Conservation (phyloP, 2,329 filamentous ascomycete genomes). For the Fusarium nematophilum region DNA sequence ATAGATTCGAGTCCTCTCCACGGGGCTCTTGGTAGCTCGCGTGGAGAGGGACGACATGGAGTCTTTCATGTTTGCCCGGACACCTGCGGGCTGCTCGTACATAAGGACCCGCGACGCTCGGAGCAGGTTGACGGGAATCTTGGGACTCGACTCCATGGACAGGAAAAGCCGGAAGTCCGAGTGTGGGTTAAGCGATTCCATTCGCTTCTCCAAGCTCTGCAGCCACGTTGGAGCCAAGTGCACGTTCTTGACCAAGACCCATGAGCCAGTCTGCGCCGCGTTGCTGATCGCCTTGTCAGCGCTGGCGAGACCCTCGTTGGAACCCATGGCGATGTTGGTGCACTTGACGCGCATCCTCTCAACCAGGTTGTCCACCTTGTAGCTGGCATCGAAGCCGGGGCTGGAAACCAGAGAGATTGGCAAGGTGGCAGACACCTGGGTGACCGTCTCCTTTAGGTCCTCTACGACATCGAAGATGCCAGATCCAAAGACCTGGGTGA, state of each 20-base stretch:
- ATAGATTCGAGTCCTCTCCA: constrained; percentile 91
- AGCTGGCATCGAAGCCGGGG: constrained; percentile 96
- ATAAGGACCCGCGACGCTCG: constrained; percentile 94
- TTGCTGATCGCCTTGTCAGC: constrained; percentile 96
- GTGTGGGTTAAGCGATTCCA: constrained; percentile 95
- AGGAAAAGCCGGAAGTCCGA: constrained; percentile 93
- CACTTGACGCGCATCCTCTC: constrained; percentile 84
- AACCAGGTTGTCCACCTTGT: constrained; percentile 97
- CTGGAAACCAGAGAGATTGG: constrained; percentile 94
- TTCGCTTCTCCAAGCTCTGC: constrained; percentile 95
- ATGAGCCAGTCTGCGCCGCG: constrained; percentile 89
- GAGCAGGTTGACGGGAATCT: constrained; percentile 96
- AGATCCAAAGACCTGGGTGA: constrained; percentile 84
- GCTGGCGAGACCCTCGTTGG: constrained; percentile 89
- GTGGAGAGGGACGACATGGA: constrained; percentile 86
- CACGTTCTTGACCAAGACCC: constrained; percentile 99
- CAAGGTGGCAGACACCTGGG: constrained; percentile 83
- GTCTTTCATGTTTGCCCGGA: constrained; percentile 98
- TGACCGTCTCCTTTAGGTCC: constrained; percentile 86
- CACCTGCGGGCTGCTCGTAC: constrained; percentile 97
- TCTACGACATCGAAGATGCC: constrained; percentile 86
- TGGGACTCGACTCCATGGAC: constrained; percentile 96
- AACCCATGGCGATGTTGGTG: constrained; percentile 99
- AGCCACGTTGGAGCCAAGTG: constrained; percentile 96
- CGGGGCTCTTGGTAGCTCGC: constrained; percentile 81